A percentile compares a stretch with the other conserved stretches of the same genome.
Evolutionary conservation across 441 rosid species (phyloP).

Genomic region (Erysimum pusillum): DNA sequence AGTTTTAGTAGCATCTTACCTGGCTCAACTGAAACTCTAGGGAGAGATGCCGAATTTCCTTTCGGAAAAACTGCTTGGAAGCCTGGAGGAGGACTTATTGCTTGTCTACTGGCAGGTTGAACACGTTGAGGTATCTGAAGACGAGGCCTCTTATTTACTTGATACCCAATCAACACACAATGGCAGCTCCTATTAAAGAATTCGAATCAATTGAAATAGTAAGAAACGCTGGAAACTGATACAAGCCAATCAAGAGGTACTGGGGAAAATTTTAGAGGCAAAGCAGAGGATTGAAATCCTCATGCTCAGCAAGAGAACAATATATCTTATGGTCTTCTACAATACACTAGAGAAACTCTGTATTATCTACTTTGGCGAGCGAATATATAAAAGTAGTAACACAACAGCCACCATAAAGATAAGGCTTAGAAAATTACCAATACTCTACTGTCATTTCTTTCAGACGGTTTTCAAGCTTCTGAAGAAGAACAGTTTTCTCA

Average conservation of each 20-base stretch:
- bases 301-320: slow-evolving; percentile 29
- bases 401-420: slow-evolving; percentile 18
- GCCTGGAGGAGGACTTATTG: slow-evolving; percentile 51
- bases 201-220: slow-evolving; percentile 30
- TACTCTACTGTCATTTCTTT: slow-evolving; percentile 94
- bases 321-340: slow-evolving; percentile 28
- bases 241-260: slow-evolving; percentile 32
- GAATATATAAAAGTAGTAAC: slow-evolving; percentile 5
- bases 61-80: slow-evolving; percentile 32
- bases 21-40: slow-evolving; percentile 41
- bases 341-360: slow-evolving; percentile 29
- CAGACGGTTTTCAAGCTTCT: slow-evolving; percentile 91
- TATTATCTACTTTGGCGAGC: slow-evolving; percentile 11
- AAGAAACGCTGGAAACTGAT: slow-evolving; percentile 24
- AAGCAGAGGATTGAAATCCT: slow-evolving; percentile 17
- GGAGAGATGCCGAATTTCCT: slow-evolving; percentile 32
- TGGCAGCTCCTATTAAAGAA: slow-evolving; percentile 74
- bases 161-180: slow-evolving; percentile 88
- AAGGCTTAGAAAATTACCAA: slow-evolving; percentile 61
- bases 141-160: slow-evolving; percentile 59
- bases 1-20: slow-evolving; percentile 33
- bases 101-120: slow-evolving; percentile 48
- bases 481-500: slow-evolving; percentile 95
- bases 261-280: slow-evolving; percentile 20
- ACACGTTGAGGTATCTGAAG: slow-evolving; percentile 42